Percentiles rank a stretch among this genome's conserved stretches.
These are phyloP conservation scores for Leccinum subgranulosum DNA, from an alignment of 768 basidiomycete species.

Conservation along the genomic window DNA sequence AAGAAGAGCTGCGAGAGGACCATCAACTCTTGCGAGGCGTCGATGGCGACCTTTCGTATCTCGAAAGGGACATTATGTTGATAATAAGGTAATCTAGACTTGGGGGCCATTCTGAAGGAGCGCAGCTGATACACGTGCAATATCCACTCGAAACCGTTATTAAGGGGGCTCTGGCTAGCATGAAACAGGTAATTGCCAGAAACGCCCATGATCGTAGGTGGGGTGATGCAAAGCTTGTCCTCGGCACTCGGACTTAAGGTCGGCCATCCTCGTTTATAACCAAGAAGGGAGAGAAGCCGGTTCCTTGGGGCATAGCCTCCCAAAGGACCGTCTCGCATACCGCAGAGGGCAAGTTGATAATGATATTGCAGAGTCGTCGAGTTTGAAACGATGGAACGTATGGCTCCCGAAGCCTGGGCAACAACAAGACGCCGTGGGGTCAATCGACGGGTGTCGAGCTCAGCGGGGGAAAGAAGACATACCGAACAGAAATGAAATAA, in stretches of 20 bases:
- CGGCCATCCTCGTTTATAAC: constrained; percentile 33
- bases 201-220: constrained; percentile 33
- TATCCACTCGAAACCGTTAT: constrained; percentile 32
- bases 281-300: constrained; percentile 29
- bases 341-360: constrained; percentile 31
- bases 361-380: constrained; percentile 32
- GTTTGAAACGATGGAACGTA: constrained; percentile 18
- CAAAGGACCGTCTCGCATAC: constrained; percentile 27
- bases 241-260: constrained; percentile 30
- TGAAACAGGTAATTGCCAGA: constrained; percentile 33
- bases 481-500: constrained; percentile 32
- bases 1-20: constrained; percentile 29
- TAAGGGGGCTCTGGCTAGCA: constrained; percentile 31
- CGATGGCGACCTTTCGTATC: constrained; percentile 33
- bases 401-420: constrained; percentile 23
- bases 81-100: constrained; percentile 27
- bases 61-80: constrained; percentile 33
- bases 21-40: constrained; percentile 29
- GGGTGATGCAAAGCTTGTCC: constrained; percentile 29
- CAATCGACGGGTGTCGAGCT: not conserved
- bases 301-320: constrained; percentile 15
- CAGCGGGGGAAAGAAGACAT: not conserved
- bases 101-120: constrained; percentile 28
- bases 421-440: not conserved
- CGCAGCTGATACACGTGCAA: constrained; percentile 33